Evolutionary conservation across 2,329 filamentous ascomycete genomes (phyloP).

Genomic region (Fusarium graminum): DNA sequence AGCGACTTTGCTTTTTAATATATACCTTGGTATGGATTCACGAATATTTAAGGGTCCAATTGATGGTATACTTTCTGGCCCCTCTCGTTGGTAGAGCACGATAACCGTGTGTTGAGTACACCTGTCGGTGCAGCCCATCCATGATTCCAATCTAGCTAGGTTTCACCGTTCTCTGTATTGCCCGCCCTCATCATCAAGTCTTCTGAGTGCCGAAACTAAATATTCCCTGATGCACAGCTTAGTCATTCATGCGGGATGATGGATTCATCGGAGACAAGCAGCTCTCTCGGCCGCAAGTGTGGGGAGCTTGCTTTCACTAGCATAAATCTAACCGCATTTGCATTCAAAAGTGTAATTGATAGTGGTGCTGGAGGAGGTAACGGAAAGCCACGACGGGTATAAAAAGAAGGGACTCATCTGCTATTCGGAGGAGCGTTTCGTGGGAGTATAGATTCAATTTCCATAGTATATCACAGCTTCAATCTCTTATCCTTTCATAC

Average conservation of each 20-base stretch:
- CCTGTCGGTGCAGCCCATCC: neutral
- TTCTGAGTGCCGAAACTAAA: neutral
- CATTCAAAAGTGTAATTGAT: neutral
- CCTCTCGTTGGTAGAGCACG: neutral
- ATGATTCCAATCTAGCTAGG: neutral
- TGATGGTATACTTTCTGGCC: neutral
- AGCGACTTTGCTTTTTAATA: slow-evolving; percentile 28
- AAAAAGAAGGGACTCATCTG: slow-evolving; percentile 6
- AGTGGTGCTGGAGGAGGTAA: neutral
- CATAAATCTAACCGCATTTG: slow-evolving; percentile 5
- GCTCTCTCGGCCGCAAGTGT: slow-evolving; percentile 18
- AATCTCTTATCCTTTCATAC: neutral
- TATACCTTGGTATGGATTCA: slow-evolving; percentile 41
- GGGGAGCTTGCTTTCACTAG: neutral
- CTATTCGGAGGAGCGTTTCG: neutral
- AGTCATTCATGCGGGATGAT: slow-evolving; percentile 39
- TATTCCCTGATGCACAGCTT: slow-evolving; percentile 15
- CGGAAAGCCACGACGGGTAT: slow-evolving; percentile 4
- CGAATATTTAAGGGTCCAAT: slow-evolving; percentile 6
- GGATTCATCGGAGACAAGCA: slow-evolving; percentile 30
- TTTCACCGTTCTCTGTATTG: neutral
- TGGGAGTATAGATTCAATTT: neutral
- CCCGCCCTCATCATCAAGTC: neutral
- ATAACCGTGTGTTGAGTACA: neutral
- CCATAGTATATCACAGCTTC: neutral